Percentiles rank a stretch among this genome's conserved stretches.
Evolutionary conservation across 108 stramenopile species (phyloP).

Genomic region (Skeletonema grethae): DNA sequence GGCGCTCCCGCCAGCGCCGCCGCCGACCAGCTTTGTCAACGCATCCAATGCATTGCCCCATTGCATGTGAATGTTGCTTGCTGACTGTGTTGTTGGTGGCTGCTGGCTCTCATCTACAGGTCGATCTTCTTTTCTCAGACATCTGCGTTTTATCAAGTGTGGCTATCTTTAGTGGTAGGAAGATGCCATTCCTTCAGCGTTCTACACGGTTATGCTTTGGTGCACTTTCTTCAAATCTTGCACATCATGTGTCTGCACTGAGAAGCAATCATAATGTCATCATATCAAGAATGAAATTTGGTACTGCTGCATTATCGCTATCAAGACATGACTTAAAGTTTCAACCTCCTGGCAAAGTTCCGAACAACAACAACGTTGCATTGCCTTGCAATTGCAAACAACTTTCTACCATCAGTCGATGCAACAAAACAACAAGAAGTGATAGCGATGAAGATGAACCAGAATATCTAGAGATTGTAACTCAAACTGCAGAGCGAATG

Average conservation of each 20-base stretch:
- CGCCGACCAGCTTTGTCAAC: no score
- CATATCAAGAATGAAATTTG: no score
- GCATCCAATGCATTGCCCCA: no score
- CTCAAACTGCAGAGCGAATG: conserved; percentile 52
- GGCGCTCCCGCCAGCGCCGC: no score
- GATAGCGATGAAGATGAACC: conserved; percentile 7
- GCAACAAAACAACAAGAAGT: neutral
- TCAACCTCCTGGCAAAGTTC: neutral
- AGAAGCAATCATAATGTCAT: neutral
- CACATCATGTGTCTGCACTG: neutral
- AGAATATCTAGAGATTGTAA: conserved; percentile 47
- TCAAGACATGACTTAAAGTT: neutral
- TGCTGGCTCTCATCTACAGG: no score
- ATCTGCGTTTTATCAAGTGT: no score
- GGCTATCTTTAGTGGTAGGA: neutral
- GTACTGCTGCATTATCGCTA: no score
- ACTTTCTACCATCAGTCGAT: neutral
- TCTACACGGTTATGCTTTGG: neutral
- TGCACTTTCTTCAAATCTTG: neutral
- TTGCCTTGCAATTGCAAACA: neutral
- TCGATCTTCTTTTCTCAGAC: no score
- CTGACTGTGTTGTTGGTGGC: no score
- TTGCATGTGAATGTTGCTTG: no score
- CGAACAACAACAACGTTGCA: neutral
- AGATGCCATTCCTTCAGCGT: neutral